A percentile compares a stretch with the other conserved stretches of the same genome.
These are phyloP conservation scores for Pyricularia pennisetigena DNA, from an alignment of 2,329 filamentous ascomycete genomes.

Conservation along the genomic window DNA sequence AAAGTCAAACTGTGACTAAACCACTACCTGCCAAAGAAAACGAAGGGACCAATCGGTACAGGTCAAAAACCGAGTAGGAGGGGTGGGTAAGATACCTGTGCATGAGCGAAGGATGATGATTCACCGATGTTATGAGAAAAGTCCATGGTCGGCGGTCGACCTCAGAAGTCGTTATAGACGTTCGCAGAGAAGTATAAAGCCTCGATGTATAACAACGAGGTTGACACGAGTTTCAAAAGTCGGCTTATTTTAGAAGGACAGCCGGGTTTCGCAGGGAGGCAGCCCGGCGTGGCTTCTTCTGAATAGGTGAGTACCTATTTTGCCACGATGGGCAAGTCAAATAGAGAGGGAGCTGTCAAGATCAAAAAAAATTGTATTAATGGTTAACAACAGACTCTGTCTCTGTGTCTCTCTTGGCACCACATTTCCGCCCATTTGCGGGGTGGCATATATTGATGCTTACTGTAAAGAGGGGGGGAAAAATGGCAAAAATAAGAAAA, in stretches of 20 bases:
- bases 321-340: neutral
- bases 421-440: neutral
- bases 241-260: neutral
- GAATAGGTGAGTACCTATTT: neutral
- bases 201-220: neutral
- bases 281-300: neutral
- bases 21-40: neutral
- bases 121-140: slow-evolving; percentile 14
- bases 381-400: neutral
- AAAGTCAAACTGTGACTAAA: neutral
- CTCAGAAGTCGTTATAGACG: neutral
- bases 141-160: slow-evolving; percentile 15
- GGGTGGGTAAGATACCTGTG: slow-evolving; percentile 19
- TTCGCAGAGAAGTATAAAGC: neutral
- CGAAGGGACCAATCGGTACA: neutral
- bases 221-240: neutral
- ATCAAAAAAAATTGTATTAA: neutral
- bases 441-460: neutral
- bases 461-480: no score
- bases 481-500: neutral
- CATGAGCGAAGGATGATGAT: slow-evolving; percentile 17
- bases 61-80: neutral
- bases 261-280: neutral
- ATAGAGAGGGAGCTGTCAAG: neutral
- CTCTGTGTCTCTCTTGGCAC: neutral